Evolutionary conservation across 192 early-diverging fungal species (phyloP).

Genomic region (Gonapodya prolifera): DNA sequence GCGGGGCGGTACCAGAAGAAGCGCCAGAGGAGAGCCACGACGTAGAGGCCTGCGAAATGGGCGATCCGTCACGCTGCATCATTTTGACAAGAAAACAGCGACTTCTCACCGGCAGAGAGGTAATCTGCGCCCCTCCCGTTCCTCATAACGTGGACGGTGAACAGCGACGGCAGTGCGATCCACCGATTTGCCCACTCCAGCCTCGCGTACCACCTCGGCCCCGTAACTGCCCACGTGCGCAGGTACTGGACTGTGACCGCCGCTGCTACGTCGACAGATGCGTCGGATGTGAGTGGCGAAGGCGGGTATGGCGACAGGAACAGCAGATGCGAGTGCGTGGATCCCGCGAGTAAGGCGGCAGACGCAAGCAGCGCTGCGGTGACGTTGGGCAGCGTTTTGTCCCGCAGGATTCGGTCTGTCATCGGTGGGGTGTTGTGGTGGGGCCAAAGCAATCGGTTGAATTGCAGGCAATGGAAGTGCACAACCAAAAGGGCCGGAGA

Average conservation of each 20-base stretch:
- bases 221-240: neutral
- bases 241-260: neutral
- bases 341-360: neutral
- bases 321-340: neutral
- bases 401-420: neutral
- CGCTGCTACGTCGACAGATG: neutral
- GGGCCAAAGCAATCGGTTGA: too few relatives aligned
- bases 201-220: neutral
- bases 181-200: neutral
- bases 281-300: neutral
- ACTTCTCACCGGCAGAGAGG: neutral
- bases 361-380: neutral
- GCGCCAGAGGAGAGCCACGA: neutral
- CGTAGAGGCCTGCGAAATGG: too few relatives aligned
- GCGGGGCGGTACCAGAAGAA: neutral
- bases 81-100: too few relatives aligned
- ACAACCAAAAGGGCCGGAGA: too few relatives aligned
- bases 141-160: neutral
- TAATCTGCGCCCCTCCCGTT: neutral
- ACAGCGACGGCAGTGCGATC: neutral
- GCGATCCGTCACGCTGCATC: too few relatives aligned
- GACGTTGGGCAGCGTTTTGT: neutral
- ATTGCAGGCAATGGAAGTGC: too few relatives aligned
- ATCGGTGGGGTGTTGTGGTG: neutral
- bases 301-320: neutral